Percentiles rank a stretch among this genome's conserved stretches.
Evolutionary conservation across 139 green algal genomes (phyloP).

Genomic region (Micromonas commoda): DNA sequence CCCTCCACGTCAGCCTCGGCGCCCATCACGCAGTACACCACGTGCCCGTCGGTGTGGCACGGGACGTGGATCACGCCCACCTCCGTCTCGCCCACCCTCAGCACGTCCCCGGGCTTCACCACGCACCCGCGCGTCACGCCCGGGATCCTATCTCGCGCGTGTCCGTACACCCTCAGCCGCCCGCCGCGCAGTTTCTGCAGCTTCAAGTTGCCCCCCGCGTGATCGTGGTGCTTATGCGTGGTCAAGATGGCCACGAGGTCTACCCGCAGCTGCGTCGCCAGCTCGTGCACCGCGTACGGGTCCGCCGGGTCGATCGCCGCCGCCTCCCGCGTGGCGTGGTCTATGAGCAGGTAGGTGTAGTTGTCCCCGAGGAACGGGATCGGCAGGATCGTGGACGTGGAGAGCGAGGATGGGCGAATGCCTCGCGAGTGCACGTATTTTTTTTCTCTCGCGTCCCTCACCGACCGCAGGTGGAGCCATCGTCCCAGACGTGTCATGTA

Average conservation of each 20-base stretch:
- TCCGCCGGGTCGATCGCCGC: constrained; percentile 22
- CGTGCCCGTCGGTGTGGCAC: constrained; percentile 25
- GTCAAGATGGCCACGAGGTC: background rate
- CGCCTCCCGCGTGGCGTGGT: constrained; percentile 12
- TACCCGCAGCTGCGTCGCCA: background rate
- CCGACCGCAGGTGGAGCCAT: background rate
- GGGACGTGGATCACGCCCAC: constrained; percentile 9
- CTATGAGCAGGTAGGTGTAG: constrained; percentile 27
- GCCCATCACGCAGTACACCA: constrained; percentile 6
- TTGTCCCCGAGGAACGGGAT: constrained; percentile 27
- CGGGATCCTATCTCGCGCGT: constrained; percentile 2
- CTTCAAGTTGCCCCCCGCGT: constrained; percentile 24
- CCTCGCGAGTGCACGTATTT: background rate
- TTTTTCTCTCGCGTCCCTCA: background rate
- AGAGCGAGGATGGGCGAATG: background rate
- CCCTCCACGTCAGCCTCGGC: background rate
- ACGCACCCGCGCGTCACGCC: background rate
- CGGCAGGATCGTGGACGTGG: background rate
- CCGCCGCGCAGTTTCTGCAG: background rate
- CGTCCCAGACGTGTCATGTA: background rate
- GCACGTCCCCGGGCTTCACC: background rate
- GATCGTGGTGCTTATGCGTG: constrained; percentile 27
- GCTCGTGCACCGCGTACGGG: background rate
- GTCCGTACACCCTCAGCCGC: background rate
- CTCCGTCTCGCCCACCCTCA: background rate